phyloP scores from a whole-genome alignment of 305 asterid genomes.

The Stenogyne calaminthoides region DNA sequence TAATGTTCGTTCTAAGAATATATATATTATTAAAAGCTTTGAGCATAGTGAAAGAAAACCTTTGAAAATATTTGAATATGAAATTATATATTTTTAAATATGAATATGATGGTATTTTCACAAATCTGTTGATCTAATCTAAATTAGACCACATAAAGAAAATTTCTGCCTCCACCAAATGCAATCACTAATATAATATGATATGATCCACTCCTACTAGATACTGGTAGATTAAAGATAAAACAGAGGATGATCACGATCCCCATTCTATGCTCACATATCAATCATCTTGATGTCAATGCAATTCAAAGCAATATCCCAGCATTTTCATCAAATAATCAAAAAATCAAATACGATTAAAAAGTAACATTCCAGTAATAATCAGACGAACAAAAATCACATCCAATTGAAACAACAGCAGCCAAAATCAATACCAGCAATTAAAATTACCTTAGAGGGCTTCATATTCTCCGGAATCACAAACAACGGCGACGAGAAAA shows the following conservation, averaged over 20 bases:
- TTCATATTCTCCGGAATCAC: conserved; percentile 89
- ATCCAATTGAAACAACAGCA: not conserved
- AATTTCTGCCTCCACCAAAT: not conserved
- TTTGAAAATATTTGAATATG: not conserved
- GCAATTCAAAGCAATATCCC: not conserved
- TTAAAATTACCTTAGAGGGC: conserved; percentile 71
- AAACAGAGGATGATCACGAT: not conserved
- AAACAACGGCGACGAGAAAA: conserved; percentile 85
- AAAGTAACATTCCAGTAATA: not conserved
- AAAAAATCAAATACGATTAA: not conserved
- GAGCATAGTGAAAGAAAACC: no score
- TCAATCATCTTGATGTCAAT: not conserved
- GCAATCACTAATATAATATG: not conserved
- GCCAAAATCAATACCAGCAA: not conserved
- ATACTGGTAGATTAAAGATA: not conserved
- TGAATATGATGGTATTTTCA: not conserved
- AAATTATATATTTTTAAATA: not conserved
- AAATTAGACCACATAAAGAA: not conserved
- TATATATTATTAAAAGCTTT: no score
- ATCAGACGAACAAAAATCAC: not conserved
- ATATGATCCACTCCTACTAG: not conserved
- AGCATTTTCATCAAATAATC: not conserved
- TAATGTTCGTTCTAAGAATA: no score
- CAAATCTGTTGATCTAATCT: not conserved
- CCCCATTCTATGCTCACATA: not conserved